These are phyloP conservation scores for Moesziomyces parantarcticus DNA, from an alignment of 1,284 basidiomycete species.

Conservation along the genomic window DNA sequence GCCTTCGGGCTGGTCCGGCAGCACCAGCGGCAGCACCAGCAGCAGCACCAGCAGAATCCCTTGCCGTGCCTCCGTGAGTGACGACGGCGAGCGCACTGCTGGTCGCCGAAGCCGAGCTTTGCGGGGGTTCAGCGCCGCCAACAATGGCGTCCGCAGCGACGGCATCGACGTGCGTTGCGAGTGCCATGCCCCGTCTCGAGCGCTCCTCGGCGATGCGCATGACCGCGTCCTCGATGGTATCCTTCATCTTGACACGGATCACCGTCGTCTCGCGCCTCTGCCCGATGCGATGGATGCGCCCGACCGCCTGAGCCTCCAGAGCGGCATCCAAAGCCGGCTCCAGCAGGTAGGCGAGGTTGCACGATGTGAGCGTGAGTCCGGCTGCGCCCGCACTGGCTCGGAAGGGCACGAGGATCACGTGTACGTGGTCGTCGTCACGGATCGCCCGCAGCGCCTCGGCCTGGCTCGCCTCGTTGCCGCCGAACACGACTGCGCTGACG, in stretches of 20 bases:
- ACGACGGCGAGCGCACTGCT: not conserved
- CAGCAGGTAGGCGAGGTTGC: conserved; percentile 49
- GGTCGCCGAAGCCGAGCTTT: not conserved
- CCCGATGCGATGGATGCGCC: conserved; percentile 51
- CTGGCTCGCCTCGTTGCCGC: conserved; percentile 29
- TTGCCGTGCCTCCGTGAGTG: not conserved
- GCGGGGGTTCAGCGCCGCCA: not conserved
- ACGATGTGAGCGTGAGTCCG: conserved; percentile 51
- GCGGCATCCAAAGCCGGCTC: conserved; percentile 50
- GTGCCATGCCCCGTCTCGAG: conserved; percentile 33
- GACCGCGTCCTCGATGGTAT: conserved; percentile 52
- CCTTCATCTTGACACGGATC: conserved; percentile 51
- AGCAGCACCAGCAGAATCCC: no score
- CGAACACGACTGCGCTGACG: conserved; percentile 38
- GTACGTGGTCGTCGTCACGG: conserved; percentile 39
- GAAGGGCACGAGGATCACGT: conserved; percentile 49
- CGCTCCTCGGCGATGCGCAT: conserved; percentile 49
- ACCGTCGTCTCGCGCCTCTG: conserved; percentile 43
- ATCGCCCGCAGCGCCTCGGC: conserved; percentile 47
- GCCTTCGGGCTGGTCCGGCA: not conserved
- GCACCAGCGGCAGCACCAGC: no score
- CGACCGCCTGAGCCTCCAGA: conserved; percentile 49
- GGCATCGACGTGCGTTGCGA: conserved; percentile 20
- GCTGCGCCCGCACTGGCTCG: conserved; percentile 53
- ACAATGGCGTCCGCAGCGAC: not conserved